Evolutionary conservation across 371 early-diverging fungal genomes (phyloP).

Genomic region (Amoeboaphelidium protococcarum): DNA sequence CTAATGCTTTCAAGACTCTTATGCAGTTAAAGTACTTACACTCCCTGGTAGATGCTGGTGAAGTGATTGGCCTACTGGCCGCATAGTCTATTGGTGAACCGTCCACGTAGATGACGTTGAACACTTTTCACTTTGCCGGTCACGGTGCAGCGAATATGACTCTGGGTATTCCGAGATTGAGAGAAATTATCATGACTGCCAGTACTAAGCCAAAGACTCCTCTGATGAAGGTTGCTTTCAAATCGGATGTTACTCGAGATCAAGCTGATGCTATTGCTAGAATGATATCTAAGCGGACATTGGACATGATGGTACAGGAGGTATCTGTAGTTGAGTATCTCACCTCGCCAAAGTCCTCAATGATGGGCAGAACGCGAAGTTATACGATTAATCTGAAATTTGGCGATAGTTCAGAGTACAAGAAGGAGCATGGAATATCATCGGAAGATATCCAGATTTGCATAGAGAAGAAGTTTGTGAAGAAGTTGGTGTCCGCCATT

Average conservation of each 20-base stretch:
- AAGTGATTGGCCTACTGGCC: slow-evolving; percentile 93
- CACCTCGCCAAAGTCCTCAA: too few species aligned
- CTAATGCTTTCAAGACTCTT: slow-evolving; percentile 48
- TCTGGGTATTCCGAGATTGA: slow-evolving; percentile 97
- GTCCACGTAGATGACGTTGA: slow-evolving; percentile 99
- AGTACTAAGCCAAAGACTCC: slow-evolving; percentile 86
- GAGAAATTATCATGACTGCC: slow-evolving; percentile 98
- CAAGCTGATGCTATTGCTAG: slow-evolving; percentile 21
- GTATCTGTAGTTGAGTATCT: slow-evolving; percentile 1
- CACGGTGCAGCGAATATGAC: slow-evolving; percentile 98
- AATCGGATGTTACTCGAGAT: slow-evolving; percentile 25
- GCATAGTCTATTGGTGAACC: slow-evolving; percentile 99
- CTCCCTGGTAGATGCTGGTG: slow-evolving; percentile 89
- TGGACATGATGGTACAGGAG: not conserved
- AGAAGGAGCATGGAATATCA: slow-evolving; percentile 42
- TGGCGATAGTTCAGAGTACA: slow-evolving; percentile 47
- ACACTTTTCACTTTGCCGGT: slow-evolving; percentile 99
- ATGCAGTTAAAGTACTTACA: slow-evolving; percentile 82
- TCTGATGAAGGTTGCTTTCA: slow-evolving; percentile 63
- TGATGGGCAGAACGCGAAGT: slow-evolving; percentile 23
- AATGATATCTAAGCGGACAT: not conserved
- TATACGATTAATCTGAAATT: slow-evolving; percentile 53
- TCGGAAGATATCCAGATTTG: slow-evolving; percentile 34
- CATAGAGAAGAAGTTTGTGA: slow-evolving; percentile 40
- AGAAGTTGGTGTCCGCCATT: slow-evolving; percentile 34